Base-by-base conservation (phyloP, 257 asterid species). In the Nicotiana obtusifolia region DNA sequence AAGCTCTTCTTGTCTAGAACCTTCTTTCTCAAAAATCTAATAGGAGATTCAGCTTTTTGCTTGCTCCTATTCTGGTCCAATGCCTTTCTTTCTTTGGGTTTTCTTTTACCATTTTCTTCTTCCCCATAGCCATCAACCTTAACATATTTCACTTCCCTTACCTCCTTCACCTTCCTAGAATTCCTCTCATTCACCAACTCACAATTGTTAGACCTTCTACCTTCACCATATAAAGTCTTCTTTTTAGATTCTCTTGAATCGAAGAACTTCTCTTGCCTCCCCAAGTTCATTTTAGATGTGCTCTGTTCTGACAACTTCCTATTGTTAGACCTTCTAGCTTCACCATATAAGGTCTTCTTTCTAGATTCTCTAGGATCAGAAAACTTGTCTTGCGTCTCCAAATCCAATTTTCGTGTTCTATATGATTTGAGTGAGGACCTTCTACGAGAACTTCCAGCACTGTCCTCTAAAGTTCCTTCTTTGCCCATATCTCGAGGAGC, bases 1-100 rank as follows among this genome's bases (percentile, higher is more conserved):
- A 60, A 65, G 82, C 64, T 77, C 84, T 84, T 95, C 86, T 83
- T 90, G 16, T 84, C 84, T 73, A 28, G 85, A 75, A 81, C 78
- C 83, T 82, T 89, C 85, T 87, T 92, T 88, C 60, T 89, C 69
- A 22, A 83, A 84, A 83, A 80, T 80, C 76, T 90, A 81, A 83
- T 87, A 68, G 76, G 20, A 64, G 80, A 77, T 31, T 84, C 88
- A 83, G 66, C 85, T 33, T 76, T 81, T 59, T 54, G 54, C 83
- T 81, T 86, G 65, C 83, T 82, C 82, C 15, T 85, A 66, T 82
- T 86, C 78, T 62, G 82, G 80, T 84, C 83, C 10, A 67, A 83
- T 69, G 83, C 81, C 68, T 85, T 80, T 35, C 82, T 57, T 44
- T 78, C 81, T 30, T 81, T 75, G 31, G 82, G 77, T 86, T 81